A percentile compares a stretch with the other conserved stretches of the same genome.
Evolutionary conservation across 371 early-diverging fungal genomes (phyloP).

Genomic region (Haplosporangium sp.): DNA sequence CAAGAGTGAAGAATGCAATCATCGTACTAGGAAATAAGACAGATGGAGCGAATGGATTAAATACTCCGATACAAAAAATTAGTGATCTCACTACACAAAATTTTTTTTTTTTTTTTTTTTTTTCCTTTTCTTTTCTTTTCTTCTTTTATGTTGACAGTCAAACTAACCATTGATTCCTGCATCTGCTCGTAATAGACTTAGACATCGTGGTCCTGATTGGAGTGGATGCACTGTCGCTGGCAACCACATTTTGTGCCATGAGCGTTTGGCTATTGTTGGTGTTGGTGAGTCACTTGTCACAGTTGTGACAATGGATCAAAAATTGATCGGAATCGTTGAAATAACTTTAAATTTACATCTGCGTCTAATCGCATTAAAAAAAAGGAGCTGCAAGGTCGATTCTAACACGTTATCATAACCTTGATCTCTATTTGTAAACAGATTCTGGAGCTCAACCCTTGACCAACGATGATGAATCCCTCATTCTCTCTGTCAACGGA

Average conservation of each 20-base stretch:
- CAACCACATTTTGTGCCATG: conserved; percentile 93
- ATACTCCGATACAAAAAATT: too few relatives aligned
- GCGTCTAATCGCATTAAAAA: neutral
- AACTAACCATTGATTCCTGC: neutral
- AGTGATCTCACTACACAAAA: too few relatives aligned
- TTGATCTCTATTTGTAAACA: conserved; percentile 27
- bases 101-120: too few relatives aligned
- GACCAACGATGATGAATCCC: conserved; percentile 85
- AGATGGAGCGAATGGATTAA: too few relatives aligned
- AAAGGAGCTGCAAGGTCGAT: neutral
- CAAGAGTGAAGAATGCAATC: too few relatives aligned
- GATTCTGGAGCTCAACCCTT: conserved; percentile 96
- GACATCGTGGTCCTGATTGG: conserved; percentile 99
- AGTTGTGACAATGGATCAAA: neutral
- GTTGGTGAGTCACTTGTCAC: conserved; percentile 73
- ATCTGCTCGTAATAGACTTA: conserved; percentile 57
- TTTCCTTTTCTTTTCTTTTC: neutral
- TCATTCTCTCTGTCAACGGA: conserved; percentile 93
- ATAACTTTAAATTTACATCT: neutral
- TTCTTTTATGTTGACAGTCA: neutral
- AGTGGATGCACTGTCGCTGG: conserved; percentile 84
- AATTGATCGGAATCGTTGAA: neutral
- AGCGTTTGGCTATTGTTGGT: conserved; percentile 97
- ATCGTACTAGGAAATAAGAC: too few relatives aligned
- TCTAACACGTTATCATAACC: neutral